Percentiles rank a stretch among this genome's conserved stretches.
These are phyloP conservation scores for Vitis riparia DNA, from an alignment of 164 flowering plant species.

Conservation along the genomic window DNA sequence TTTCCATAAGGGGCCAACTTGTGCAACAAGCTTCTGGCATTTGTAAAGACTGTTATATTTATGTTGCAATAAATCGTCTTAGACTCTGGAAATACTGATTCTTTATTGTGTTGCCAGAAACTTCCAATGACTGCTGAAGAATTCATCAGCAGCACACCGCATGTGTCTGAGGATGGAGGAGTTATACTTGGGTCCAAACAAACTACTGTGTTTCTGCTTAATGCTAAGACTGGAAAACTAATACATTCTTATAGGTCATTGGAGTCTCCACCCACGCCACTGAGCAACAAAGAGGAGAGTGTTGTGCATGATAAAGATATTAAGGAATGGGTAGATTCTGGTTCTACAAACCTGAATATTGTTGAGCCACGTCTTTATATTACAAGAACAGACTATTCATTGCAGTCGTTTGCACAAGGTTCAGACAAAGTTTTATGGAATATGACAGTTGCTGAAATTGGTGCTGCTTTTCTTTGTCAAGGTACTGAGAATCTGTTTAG, in stretches of 20 bases:
- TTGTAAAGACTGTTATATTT: not conserved
- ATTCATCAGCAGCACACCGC: conserved; percentile 34
- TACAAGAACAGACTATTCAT: conserved; percentile 54
- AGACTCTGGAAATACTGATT: not conserved
- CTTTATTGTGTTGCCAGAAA: conserved; percentile 36
- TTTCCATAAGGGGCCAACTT: no score
- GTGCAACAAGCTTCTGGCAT: no score
- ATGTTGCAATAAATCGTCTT: no score
- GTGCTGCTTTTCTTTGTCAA: conserved; percentile 44
- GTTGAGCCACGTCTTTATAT: conserved; percentile 36
- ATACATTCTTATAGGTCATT: conserved; percentile 21
- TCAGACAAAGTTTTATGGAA: conserved; percentile 51
- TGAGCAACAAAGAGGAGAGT: conserved; percentile 15
- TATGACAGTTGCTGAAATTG: conserved; percentile 48
- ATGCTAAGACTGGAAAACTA: conserved; percentile 53
- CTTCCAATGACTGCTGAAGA: conserved; percentile 39
- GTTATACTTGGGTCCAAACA: conserved; percentile 51
- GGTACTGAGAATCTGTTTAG: conserved; percentile 24
- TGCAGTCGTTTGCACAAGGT: conserved; percentile 32
- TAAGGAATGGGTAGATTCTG: conserved; percentile 29
- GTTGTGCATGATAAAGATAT: conserved; percentile 10
- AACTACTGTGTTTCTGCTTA: conserved; percentile 52
- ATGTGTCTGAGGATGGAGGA: conserved; percentile 47
- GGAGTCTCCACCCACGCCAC: conserved; percentile 17
- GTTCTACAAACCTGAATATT: conserved; percentile 13